Conservation (phyloP, 768 basidiomycete species). For the Naganishia randhawae region DNA sequence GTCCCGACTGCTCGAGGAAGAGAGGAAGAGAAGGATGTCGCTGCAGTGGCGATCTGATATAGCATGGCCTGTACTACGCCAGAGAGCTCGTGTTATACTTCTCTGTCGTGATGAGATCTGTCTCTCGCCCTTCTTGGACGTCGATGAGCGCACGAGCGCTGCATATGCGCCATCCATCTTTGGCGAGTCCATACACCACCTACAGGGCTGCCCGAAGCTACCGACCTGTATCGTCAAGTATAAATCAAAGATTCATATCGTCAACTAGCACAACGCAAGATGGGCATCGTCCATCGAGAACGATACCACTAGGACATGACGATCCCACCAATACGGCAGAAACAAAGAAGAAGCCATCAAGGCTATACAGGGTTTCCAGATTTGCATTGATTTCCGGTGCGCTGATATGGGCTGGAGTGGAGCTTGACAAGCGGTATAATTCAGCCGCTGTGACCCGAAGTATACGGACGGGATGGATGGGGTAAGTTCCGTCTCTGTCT, state of each 20-base stretch:
- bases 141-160: background rate
- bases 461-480: conserved; percentile 58
- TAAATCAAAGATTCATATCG: background rate
- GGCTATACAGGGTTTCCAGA: conserved; percentile 15
- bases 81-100: background rate
- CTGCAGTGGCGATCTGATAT: background rate
- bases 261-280: too few species aligned
- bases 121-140: background rate
- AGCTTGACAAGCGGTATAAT: conserved; percentile 57
- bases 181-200: background rate
- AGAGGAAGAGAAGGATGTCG: background rate
- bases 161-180: background rate
- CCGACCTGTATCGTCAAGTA: background rate
- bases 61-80: background rate
- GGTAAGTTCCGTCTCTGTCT: conserved; percentile 44
- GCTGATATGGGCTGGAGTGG: conserved; percentile 16
- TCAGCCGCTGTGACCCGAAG: conserved; percentile 61
- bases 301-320: background rate
- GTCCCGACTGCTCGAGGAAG: background rate
- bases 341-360: conserved; percentile 9
- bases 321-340: background rate
- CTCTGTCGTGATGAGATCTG: background rate
- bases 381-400: conserved; percentile 4
- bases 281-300: background rate
- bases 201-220: background rate